A percentile compares a stretch with the other conserved stretches of the same genome.
phyloP scores from a whole-genome alignment of 441 rosid genomes.

The Arabidopsis hybrid region DNA sequence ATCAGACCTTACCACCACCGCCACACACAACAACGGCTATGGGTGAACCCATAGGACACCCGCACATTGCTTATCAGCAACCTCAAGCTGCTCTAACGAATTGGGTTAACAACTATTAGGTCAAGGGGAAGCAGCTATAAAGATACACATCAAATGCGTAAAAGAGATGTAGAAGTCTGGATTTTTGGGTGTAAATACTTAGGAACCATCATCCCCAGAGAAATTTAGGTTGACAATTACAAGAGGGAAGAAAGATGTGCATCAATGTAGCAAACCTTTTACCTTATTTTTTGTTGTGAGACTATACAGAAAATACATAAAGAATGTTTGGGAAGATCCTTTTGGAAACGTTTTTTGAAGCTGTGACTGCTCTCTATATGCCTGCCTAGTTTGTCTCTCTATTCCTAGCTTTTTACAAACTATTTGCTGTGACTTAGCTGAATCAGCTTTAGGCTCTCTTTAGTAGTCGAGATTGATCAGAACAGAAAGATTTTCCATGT shows the following conservation, averaged over 20 bases:
- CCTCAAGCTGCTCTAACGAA: constrained; percentile 64
- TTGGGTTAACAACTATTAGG: constrained; percentile 67
- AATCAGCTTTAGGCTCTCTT: not conserved
- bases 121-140: constrained; percentile 28
- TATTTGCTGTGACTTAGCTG: not conserved
- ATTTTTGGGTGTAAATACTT: constrained; percentile 75
- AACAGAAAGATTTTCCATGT: not conserved
- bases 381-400: too few relatives aligned
- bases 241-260: constrained; percentile 36
- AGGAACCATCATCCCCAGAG: constrained; percentile 52
- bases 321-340: constrained; percentile 28
- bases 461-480: not conserved
- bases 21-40: constrained; percentile 60
- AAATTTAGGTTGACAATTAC: constrained; percentile 44
- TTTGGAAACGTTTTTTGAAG: constrained; percentile 23
- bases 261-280: constrained; percentile 26
- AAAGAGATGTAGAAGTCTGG: constrained; percentile 34
- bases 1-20: constrained; percentile 58
- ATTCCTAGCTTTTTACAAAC: constrained; percentile 15
- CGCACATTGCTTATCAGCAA: constrained; percentile 70
- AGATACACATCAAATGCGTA: constrained; percentile 20
- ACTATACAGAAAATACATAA: constrained; percentile 16
- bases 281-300: constrained; percentile 34
- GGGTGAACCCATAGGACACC: constrained; percentile 58
- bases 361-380: constrained; percentile 8